Base-by-base conservation (phyloP, 164 flowering plant genomes). In the Macadamia tetraphylla region DNA sequence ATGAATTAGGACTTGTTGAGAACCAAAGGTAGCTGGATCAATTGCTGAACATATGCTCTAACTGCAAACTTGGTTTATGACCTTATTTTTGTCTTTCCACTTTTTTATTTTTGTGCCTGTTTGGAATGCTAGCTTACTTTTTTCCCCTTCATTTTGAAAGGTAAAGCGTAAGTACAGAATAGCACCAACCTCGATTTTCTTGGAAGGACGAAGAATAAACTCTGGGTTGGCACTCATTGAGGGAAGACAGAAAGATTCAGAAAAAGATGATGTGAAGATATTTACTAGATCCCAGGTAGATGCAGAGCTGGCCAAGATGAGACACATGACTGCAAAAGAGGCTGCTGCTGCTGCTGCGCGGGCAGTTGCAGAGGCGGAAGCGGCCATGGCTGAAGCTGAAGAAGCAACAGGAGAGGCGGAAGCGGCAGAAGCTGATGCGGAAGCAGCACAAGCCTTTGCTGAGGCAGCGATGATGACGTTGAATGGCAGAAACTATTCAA, bases 301-400 rank as follows among this genome's bases (percentile, higher is more conserved):
- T 70, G 77, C 72, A 58, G 97, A 91, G 74, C 75, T 89, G 13
- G 71, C 80, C 17, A 84, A 84, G 75, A 83, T 87, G 81, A 82
- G 84, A 74, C 82, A 73, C 48, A 85, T 89, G 92, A 83, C 86
- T 49, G 82, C 88, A 17, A 72, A 87, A 67, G 97, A 93, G 80
- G 98, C 98, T 58, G 94, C 97, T 67, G 87, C 84, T 23, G 97
- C 87, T 64, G 97, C 96, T 74, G 97, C 97, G 71, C 81, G 70
- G 71, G 90, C 96, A 58, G 96, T 93, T 71, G 92, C 98, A 29
- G 96, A 84, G 79, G 98, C 98, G 65, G 98, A 93, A 81, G 82
- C 83, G 66, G 94, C 94, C 68, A 83, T 91, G 74, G 89, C 89
- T 48, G 96, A 88, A 74, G 97, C 97, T 72, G 92, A 86, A 81